Base-by-base conservation (phyloP, 2,329 filamentous ascomycete species). In the Diaporthe australafricana region DNA sequence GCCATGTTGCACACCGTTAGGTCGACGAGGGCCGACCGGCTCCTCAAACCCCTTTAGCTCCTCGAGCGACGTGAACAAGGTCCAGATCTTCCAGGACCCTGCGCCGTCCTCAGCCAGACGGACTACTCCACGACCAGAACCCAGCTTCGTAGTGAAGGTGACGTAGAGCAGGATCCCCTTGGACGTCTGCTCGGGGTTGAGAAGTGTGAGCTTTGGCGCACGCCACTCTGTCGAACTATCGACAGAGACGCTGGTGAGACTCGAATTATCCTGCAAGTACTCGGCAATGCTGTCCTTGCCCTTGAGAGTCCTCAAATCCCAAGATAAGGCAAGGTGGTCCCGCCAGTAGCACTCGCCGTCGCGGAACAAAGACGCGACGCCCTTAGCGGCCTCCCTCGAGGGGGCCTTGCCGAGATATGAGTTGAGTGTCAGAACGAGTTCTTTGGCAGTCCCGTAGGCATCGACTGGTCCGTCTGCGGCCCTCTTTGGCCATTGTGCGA, bases 21-120 rank as follows among this genome's bases (percentile, higher is more conserved):
- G 85, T 35, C 92, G 83, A 5, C 83, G 83, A 1, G 76, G 76
- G 1, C 85, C 83, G 1, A 84, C 77, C 0, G 75, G 74, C 77
- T 93, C 89, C 72, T 90, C 87, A 65, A 86, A 80, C 0, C 86
- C 88, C 5, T 83, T 87, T 6, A 94, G 74, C 47, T 87, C 85
- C 1, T 84, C 77, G 6, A 94, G 81, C 0, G 84, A 83, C 0
- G 91, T 93, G 76, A 89, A 93, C 0, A 93, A 76, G 1, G 89
- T 91, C 74, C 89, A 92, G 0, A 89, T 87, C 77, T 90, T 91
- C 90, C 90, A 93, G 2, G 71, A 45, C 3, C 79, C 80, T 0
- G 79, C 78, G 17, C 4, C 67, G 60, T 83, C 80, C 47, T 84
- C 78, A 0, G 85, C 82, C 0, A 93, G 78, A 4, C 89, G 83